These are phyloP conservation scores for Oemleria cerasiformis DNA, from an alignment of 306 rosid species.

Conservation along the genomic window DNA sequence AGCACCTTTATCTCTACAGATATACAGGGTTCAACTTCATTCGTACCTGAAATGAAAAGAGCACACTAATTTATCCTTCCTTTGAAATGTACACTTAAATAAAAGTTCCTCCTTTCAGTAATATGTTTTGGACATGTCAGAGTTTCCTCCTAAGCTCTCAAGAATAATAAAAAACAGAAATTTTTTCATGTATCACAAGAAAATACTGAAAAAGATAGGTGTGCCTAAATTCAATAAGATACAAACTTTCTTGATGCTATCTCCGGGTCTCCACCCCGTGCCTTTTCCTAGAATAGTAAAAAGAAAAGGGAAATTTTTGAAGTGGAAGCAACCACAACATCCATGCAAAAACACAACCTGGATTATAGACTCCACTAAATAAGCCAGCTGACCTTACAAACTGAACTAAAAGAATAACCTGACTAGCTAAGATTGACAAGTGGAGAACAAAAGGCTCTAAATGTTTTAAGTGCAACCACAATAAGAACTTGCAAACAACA, in stretches of 20 bases:
- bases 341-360: slow-evolving; percentile 6
- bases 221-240: neutral
- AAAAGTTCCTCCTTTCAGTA: too few species aligned
- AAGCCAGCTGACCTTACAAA: neutral
- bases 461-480: neutral
- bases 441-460: neutral
- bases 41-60: slow-evolving; percentile 50
- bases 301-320: neutral
- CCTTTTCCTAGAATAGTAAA: neutral
- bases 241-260: neutral
- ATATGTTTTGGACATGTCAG: too few species aligned
- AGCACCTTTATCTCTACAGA: slow-evolving; percentile 90
- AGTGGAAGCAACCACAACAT: slow-evolving; percentile 5
- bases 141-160: neutral
- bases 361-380: slow-evolving; percentile 1
- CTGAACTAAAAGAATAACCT: neutral
- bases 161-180: neutral
- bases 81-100: neutral
- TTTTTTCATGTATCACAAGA: neutral
- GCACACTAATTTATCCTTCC: slow-evolving; percentile 8
- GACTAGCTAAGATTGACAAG: neutral
- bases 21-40: slow-evolving; percentile 53
- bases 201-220: neutral
- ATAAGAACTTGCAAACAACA: slow-evolving; percentile 6
- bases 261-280: neutral